Percentiles rank a stretch among this genome's conserved stretches.
Evolutionary conservation across 352 stramenopile genomes (phyloP).

Genomic region (Globisporangium abappressorium): DNA sequence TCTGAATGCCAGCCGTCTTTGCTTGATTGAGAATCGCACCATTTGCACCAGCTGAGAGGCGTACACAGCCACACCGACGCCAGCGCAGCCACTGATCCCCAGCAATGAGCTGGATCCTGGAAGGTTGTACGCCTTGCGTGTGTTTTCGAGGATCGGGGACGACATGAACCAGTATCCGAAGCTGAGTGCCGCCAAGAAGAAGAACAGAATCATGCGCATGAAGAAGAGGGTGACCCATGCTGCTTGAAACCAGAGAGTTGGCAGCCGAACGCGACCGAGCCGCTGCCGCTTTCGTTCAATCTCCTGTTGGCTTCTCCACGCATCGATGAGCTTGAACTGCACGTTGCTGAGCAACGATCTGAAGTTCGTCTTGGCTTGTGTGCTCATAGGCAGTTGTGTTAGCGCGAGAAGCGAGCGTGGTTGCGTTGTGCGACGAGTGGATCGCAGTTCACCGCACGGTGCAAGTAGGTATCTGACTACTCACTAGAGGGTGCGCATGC

Average conservation of each 20-base stretch:
- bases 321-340: neutral
- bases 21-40: slow-evolving; percentile 2
- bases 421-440: neutral
- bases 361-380: neutral
- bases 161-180: slow-evolving; percentile 15
- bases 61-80: neutral
- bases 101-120: slow-evolving; percentile 4
- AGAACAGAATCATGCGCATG: slow-evolving; percentile 8
- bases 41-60: slow-evolving; percentile 6
- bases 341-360: neutral
- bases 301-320: neutral
- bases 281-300: slow-evolving; percentile 3
- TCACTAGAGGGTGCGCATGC: no score
- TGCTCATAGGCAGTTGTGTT: neutral
- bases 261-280: slow-evolving; percentile 2
- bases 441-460: neutral
- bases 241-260: slow-evolving; percentile 8
- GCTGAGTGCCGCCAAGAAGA: slow-evolving; percentile 9
- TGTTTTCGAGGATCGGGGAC: neutral
- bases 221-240: slow-evolving; percentile 6
- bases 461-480: neutral
- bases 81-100: neutral
- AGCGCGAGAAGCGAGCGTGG: neutral
- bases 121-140: slow-evolving; percentile 9
- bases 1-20: slow-evolving; percentile 1